These are phyloP conservation scores for Camellia granthamiana DNA, from an alignment of 148 eudicot genomes.

Conservation along the genomic window DNA sequence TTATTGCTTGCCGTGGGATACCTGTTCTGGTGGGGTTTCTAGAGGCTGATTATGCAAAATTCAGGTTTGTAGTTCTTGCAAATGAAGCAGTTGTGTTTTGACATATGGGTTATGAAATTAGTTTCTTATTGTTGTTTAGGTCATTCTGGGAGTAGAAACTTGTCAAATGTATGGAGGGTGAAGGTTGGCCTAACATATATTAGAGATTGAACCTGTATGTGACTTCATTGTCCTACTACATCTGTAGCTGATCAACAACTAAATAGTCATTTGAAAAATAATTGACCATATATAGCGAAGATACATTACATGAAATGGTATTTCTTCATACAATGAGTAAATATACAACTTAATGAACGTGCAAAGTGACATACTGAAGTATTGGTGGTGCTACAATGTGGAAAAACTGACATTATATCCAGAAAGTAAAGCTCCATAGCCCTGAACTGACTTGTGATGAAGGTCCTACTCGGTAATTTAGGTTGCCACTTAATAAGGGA, in stretches of 20 bases:
- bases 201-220: background rate
- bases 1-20: slow-evolving; percentile 97
- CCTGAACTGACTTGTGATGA: background rate
- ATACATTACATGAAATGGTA: background rate
- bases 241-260: background rate
- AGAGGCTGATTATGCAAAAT: slow-evolving; percentile 95
- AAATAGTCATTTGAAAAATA: background rate
- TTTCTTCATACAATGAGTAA: background rate
- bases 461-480: background rate
- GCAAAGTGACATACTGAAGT: background rate
- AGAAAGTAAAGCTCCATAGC: background rate
- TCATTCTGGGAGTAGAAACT: background rate
- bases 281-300: background rate
- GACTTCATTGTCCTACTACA: background rate
- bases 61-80: slow-evolving; percentile 50
- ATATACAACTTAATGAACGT: background rate
- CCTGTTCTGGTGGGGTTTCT: slow-evolving; percentile 90
- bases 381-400: background rate
- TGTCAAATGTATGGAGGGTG: background rate
- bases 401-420: background rate
- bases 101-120: background rate
- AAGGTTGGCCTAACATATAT: background rate
- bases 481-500: background rate
- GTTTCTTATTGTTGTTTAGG: background rate
- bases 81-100: background rate